These are phyloP conservation scores for Lasiosphaeriaceae sp. DNA, from an alignment of 495 filamentous ascomycete genomes.

Conservation along the genomic window DNA sequence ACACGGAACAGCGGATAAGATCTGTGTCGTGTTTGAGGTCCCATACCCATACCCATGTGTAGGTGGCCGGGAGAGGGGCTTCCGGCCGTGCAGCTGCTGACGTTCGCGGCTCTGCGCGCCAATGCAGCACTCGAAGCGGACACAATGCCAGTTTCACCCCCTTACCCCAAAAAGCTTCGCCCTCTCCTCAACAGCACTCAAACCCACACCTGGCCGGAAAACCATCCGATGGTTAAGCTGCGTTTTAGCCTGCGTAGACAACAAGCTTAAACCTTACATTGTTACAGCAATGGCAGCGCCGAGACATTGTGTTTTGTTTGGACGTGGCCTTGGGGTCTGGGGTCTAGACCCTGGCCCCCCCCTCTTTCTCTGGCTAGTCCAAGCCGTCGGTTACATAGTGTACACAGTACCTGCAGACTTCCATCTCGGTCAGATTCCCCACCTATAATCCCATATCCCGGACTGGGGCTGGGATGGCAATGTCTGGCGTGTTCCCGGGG, in stretches of 20 bases:
- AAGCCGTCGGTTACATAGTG: too few species aligned
- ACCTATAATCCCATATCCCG: too few species aligned
- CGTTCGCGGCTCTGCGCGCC: slow-evolving; percentile 9
- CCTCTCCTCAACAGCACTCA: neutral
- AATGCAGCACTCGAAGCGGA: slow-evolving; percentile 13
- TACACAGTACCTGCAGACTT: too few species aligned
- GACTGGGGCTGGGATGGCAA: too few species aligned
- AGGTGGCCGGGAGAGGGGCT: neutral
- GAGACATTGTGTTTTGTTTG: neutral
- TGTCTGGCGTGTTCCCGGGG: neutral
- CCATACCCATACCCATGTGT: too few species aligned
- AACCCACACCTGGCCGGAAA: neutral
- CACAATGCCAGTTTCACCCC: slow-evolving; percentile 25
- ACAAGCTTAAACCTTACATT: slow-evolving; percentile 9
- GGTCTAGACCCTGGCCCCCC: neutral
- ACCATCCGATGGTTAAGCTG: slow-evolving; percentile 10
- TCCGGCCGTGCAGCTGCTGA: neutral
- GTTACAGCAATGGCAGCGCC: slow-evolving; percentile 1
- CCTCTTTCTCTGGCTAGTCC: neutral
- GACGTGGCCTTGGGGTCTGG: neutral
- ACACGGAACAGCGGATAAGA: slow-evolving; percentile 10
- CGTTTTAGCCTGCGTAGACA: neutral
- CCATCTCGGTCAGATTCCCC: too few species aligned
- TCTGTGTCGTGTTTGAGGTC: slow-evolving; percentile 15
- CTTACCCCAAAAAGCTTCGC: slow-evolving; percentile 19